These are phyloP conservation scores for Mucuna pruriens DNA, from an alignment of 306 rosid genomes.

Conservation along the genomic window DNA sequence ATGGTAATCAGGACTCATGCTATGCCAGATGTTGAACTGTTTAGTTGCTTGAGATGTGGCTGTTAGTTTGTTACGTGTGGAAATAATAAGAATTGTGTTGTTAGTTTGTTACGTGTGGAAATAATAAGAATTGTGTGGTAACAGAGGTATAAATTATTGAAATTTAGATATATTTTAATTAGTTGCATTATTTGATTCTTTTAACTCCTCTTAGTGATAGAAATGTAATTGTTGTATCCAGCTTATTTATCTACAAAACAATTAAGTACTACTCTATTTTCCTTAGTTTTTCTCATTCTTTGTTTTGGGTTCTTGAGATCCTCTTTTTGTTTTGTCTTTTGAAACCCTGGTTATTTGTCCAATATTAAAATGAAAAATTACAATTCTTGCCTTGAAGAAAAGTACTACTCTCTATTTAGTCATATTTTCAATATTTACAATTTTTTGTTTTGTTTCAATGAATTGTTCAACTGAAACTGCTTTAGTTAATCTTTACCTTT, in stretches of 20 bases:
- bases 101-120: neutral
- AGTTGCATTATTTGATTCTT: neutral
- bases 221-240: neutral
- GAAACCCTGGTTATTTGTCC: neutral
- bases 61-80: no score
- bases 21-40: neutral
- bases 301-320: neutral
- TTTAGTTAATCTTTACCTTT: neutral
- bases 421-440: neutral
- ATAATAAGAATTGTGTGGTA: neutral
- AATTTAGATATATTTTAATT: neutral
- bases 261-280: neutral
- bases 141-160: neutral
- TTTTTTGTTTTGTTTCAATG: neutral
- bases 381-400: conserved; percentile 6
- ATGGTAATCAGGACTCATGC: conserved; percentile 9
- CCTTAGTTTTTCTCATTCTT: neutral
- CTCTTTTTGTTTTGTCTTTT: neutral
- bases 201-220: neutral
- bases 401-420: neutral
- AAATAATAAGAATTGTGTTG: no score
- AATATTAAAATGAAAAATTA: neutral
- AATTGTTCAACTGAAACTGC: neutral
- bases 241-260: neutral
- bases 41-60: conserved; percentile 18